These are phyloP conservation scores for Hortaea sp. DNA, from an alignment of 2,329 filamentous ascomycete species.

Conservation along the genomic window DNA sequence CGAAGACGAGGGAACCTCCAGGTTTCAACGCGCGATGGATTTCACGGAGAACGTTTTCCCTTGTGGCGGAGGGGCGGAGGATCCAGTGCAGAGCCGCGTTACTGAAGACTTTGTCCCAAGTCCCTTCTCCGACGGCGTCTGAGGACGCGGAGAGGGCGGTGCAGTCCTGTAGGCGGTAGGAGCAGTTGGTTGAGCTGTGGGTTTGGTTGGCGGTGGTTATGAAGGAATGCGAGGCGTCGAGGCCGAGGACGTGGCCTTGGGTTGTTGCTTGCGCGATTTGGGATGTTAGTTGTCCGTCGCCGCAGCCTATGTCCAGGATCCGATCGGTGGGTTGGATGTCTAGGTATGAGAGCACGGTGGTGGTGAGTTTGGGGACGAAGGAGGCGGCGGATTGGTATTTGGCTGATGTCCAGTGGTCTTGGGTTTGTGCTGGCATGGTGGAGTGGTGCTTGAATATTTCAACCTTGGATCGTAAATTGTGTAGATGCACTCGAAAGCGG, in stretches of 20 bases:
- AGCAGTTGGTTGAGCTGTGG: slow-evolving; percentile 14
- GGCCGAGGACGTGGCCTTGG: slow-evolving; percentile 25
- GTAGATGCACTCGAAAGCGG: no score
- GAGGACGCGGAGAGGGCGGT: slow-evolving; percentile 14
- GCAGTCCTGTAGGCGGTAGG: slow-evolving; percentile 25
- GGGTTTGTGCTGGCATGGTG: slow-evolving; percentile 1
- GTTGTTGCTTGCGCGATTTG: slow-evolving; percentile 22
- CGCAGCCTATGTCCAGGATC: slow-evolving; percentile 33
- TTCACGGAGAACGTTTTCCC: slow-evolving; percentile 42
- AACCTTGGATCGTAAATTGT: no score
- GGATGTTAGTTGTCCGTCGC: slow-evolving; percentile 31
- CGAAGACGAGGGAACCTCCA: slow-evolving; percentile 53
- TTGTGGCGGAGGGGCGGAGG: slow-evolving; percentile 38
- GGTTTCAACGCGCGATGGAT: slow-evolving; percentile 44
- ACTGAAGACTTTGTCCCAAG: slow-evolving; percentile 32
- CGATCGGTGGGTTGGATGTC: slow-evolving; percentile 22
- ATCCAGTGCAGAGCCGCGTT: slow-evolving; percentile 39
- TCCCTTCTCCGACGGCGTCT: slow-evolving; percentile 9
- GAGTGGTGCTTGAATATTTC: no score
- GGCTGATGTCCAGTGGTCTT: slow-evolving; percentile 24
- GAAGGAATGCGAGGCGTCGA: slow-evolving; percentile 32
- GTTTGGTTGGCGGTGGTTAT: slow-evolving; percentile 25
- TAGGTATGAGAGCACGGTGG: slow-evolving; percentile 29
- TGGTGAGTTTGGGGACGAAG: slow-evolving; percentile 34
- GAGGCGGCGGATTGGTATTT: slow-evolving; percentile 28